phyloP scores from a whole-genome alignment of 2,329 filamentous ascomycete species.

The Claviceps fusiformis region DNA sequence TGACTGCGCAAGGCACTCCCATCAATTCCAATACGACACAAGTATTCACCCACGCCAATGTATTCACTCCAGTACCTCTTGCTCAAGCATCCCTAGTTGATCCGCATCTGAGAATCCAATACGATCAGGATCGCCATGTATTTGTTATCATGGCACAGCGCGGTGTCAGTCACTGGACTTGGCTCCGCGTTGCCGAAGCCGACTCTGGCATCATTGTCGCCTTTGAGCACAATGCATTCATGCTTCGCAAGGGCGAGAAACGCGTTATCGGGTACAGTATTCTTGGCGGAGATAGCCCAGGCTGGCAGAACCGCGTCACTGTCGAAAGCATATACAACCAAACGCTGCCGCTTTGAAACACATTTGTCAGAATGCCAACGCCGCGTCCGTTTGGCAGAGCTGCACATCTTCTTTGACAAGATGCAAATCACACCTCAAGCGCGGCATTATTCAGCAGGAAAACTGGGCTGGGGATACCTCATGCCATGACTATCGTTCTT shows the following conservation, averaged over 20 bases:
- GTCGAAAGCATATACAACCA: slow-evolving; percentile 4
- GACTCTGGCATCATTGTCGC: slow-evolving; percentile 3
- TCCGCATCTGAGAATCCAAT: background rate
- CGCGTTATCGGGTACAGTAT: background rate
- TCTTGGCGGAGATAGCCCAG: background rate
- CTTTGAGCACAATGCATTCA: slow-evolving; percentile 4
- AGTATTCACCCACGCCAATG: slow-evolving; percentile 1
- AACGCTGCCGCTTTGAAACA: background rate
- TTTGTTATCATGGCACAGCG: slow-evolving; percentile 1
- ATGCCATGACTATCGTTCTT: too few relatives aligned
- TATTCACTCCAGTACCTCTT: slow-evolving; percentile 2
- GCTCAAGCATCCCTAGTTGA: background rate
- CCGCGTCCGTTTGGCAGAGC: background rate
- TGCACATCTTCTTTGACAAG: too few relatives aligned
- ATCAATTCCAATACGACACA: slow-evolving; percentile 2
- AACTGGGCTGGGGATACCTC: too few relatives aligned
- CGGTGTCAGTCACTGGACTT: slow-evolving; percentile 4
- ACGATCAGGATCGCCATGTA: background rate
- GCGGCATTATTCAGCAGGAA: too few relatives aligned
- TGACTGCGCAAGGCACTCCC: slow-evolving; percentile 1
- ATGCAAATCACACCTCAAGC: too few relatives aligned
- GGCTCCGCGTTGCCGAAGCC: slow-evolving; percentile 1
- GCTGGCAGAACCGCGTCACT: slow-evolving; percentile 1
- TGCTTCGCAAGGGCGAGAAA: slow-evolving; percentile 1
- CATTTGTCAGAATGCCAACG: too few relatives aligned